Evolutionary conservation across 805 yeast species (phyloP).

Genomic region (Yarrowia bubula): DNA sequence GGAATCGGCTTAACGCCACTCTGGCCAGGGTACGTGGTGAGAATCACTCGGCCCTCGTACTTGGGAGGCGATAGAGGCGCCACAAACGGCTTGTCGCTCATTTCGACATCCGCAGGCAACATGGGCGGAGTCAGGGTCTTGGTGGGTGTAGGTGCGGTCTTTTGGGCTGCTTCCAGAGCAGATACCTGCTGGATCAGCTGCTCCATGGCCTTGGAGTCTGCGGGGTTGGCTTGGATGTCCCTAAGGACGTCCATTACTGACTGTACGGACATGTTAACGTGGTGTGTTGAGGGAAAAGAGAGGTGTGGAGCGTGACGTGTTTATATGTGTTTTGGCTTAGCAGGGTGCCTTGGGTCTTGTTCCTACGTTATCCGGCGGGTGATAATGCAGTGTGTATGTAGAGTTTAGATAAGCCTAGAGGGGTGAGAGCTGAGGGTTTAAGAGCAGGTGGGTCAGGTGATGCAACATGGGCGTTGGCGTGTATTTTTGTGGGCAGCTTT

Average conservation of each 20-base stretch:
- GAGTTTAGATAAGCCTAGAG: conserved; percentile 16
- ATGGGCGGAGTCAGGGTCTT: conserved; percentile 15
- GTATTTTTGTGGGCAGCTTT: too few relatives aligned
- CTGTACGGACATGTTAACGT: conserved; percentile 13
- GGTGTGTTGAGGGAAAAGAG: background rate
- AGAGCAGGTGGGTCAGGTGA: too few relatives aligned
- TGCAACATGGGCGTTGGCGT: too few relatives aligned
- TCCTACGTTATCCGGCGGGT: conserved; percentile 26
- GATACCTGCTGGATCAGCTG: conserved; percentile 3
- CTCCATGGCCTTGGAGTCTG: conserved; percentile 12
- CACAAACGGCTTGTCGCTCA: conserved; percentile 25
- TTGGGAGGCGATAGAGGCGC: conserved; percentile 31
- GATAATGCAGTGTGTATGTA: conserved; percentile 3
- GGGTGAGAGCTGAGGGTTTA: background rate
- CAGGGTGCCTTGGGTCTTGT: background rate
- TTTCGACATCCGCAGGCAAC: conserved; percentile 22
- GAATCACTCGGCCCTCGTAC: conserved; percentile 41
- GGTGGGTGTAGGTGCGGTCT: background rate
- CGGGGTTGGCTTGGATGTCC: conserved; percentile 23
- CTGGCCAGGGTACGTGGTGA: conserved; percentile 57
- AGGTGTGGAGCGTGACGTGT: background rate
- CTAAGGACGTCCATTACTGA: conserved; percentile 21
- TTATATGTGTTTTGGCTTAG: background rate
- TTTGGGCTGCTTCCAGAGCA: conserved; percentile 9
- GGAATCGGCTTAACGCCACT: conserved; percentile 49